Base-by-base conservation (phyloP, 768 basidiomycete genomes). In the Leccinum sublutescens region DNA sequence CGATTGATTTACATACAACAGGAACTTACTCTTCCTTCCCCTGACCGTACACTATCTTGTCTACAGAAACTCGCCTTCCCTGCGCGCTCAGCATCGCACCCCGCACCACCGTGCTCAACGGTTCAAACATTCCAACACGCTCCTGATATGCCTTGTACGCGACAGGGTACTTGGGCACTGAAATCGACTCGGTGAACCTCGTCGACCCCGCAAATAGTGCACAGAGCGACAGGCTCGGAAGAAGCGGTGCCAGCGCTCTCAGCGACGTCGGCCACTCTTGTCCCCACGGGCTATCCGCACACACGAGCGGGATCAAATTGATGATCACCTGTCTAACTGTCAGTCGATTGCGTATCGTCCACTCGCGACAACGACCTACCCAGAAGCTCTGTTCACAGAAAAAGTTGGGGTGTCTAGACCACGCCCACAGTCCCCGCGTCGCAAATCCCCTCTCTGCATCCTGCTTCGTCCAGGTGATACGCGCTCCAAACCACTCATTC, bases 401-500 rank as follows among this genome's bases (percentile, higher is more conserved):
- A 70, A 93, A 95, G 73, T 98, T 98, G 36, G 96, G 95, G 73
- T 98, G 96, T 15, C 96, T 79, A 2, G 84, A 85, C 79, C 86
- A 95, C 2, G 84, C 82, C 91, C 91, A 98, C 7, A 98, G 72
- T 4, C 95, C 95, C 19, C 81, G 79, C 0, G 93, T 93, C 25
- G 88, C 75, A 71, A 98, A 98, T 0, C 96, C 96, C 11, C 95
- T 80, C 61, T 85, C 77, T 1, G 80, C 82, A 71, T 93, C 89
- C 19, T 80, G 81, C 19, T 82, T 77, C 1, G 84, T 85, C 83
- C 88, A 90, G 5, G 76, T 59, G n/a, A 91, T 80, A 25, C 83
- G 79, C 3, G 89, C 82, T 8, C 85, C 84, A 23, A 77, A 74
- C 88, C 91, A 89, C 10, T 91, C 84, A 34, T 55, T 76, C 68